Evolutionary conservation across 2,329 filamentous ascomycete species (phyloP).

Genomic region (Alternaria sp.): DNA sequence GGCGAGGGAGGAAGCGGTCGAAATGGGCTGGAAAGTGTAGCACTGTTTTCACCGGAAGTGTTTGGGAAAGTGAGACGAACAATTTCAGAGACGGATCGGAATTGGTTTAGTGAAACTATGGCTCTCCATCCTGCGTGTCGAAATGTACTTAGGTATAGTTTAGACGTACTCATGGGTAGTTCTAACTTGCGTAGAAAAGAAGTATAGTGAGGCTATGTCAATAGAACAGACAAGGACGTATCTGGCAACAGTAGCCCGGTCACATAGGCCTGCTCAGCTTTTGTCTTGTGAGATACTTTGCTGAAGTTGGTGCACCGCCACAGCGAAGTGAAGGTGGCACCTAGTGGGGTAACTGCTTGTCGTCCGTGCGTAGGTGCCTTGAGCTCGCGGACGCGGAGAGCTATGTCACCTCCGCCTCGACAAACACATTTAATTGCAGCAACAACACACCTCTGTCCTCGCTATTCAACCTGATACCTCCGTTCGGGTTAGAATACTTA

Average conservation of each 20-base stretch:
- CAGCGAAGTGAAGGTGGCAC: constrained; percentile 11
- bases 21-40: not conserved
- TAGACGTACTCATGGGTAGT: no score
- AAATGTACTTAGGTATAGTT: no score
- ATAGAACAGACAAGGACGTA: no score
- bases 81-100: no score
- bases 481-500: not conserved
- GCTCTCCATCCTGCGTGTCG: no score
- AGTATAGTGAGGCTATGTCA: no score
- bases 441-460: not conserved
- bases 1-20: constrained; percentile 3
- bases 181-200: no score
- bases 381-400: constrained; percentile 31
- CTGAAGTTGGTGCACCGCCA: constrained; percentile 11
- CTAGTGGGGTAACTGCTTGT: constrained; percentile 3
- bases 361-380: constrained; percentile 29
- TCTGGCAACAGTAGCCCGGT: no score
- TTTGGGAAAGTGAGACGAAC: not conserved
- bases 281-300: no score
- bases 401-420: constrained; percentile 20
- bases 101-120: no score
- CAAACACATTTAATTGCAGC: constrained; percentile 6
- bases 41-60: not conserved
- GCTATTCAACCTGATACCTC: not conserved
- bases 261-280: no score